These are phyloP conservation scores for Juglanconis sp. DNA, from an alignment of 2,329 filamentous ascomycete genomes.

Conservation along the genomic window DNA sequence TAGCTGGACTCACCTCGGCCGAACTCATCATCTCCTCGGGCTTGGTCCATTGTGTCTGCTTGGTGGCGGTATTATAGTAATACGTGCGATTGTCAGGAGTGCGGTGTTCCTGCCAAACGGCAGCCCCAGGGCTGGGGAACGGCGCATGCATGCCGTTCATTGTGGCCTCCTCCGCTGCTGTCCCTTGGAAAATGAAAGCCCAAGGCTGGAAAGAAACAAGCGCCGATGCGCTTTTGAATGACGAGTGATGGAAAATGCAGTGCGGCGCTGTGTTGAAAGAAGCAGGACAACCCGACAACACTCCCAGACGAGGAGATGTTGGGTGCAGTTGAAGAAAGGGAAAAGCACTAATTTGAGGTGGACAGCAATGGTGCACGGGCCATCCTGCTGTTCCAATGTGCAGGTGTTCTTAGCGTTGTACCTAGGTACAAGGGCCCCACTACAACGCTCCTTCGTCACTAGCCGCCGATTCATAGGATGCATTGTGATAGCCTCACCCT, in stretches of 20 bases:
- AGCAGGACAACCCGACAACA: not conserved
- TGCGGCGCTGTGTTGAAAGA: not conserved
- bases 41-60: slow-evolving; percentile 91
- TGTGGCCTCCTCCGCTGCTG: slow-evolving; percentile 11
- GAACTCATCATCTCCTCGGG: slow-evolving; percentile 83
- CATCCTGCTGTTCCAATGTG: not conserved
- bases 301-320: not conserved
- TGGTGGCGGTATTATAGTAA: slow-evolving; percentile 85
- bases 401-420: not conserved
- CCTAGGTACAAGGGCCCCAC: not conserved
- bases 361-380: not conserved
- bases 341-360: not conserved
- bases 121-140: slow-evolving; percentile 29
- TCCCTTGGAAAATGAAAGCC: not conserved
- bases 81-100: slow-evolving; percentile 81
- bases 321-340: not conserved
- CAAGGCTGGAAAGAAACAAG: not conserved
- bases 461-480: not conserved
- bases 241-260: not conserved
- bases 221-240: not conserved
- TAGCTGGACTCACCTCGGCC: slow-evolving; percentile 62
- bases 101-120: slow-evolving; percentile 75
- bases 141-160: slow-evolving; percentile 59
- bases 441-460: not conserved
- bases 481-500: not conserved